Conservation (phyloP, 1,284 basidiomycete species). For the Cystobasidiaceae sp. region DNA sequence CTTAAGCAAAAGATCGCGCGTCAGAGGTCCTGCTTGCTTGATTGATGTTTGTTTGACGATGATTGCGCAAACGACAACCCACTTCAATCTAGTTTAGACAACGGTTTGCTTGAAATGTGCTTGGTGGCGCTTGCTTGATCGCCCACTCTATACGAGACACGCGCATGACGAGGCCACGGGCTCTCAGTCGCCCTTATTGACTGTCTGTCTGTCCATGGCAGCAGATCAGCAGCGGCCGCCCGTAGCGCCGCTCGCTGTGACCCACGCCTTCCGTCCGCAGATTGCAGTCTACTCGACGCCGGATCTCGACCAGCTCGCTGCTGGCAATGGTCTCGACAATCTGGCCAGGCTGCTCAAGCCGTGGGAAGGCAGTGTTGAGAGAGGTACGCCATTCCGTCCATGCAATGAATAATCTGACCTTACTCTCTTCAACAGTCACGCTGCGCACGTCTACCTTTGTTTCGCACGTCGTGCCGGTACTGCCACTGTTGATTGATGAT, state of each 20-base stretch:
- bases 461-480: slow-evolving; percentile 14
- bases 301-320: slow-evolving; percentile 31
- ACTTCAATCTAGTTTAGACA: too few relatives aligned
- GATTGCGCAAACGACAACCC: too few relatives aligned
- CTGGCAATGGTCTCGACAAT: slow-evolving; percentile 31
- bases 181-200: too few relatives aligned
- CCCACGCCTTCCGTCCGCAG: slow-evolving; percentile 31
- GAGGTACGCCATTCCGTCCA: slow-evolving; percentile 7
- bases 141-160: too few relatives aligned
- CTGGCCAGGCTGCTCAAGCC: slow-evolving; percentile 35
- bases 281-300: slow-evolving; percentile 32
- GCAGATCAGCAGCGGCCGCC: slow-evolving; percentile 23
- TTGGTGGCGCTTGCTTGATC: too few relatives aligned
- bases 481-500: slow-evolving; percentile 24
- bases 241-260: slow-evolving; percentile 21
- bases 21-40: too few relatives aligned
- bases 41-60: too few relatives aligned
- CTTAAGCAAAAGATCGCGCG: too few relatives aligned
- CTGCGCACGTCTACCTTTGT: slow-evolving; percentile 30
- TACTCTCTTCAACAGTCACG: too few relatives aligned
- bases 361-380: slow-evolving; percentile 29
- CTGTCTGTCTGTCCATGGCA: slow-evolving; percentile 27
- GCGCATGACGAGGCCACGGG: too few relatives aligned
- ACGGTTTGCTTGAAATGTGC: too few relatives aligned
- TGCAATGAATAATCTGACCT: too few relatives aligned